phyloP scores from a whole-genome alignment of 2,329 filamentous ascomycete genomes.

The Penicillium crustosum region DNA sequence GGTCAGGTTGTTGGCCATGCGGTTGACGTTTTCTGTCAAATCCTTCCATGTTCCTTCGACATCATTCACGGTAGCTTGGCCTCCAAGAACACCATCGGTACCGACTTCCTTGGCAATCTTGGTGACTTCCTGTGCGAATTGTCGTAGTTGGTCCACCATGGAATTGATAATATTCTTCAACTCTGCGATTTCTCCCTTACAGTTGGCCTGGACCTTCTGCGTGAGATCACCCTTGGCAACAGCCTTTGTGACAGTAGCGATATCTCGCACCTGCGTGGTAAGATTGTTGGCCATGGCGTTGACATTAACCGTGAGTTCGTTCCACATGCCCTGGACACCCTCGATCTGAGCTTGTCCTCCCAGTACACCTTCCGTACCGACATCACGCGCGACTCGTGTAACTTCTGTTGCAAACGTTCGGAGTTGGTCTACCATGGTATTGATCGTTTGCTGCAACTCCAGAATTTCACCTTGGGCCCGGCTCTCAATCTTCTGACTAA shows the following conservation, averaged over 20 bases:
- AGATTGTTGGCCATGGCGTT: conserved; percentile 87
- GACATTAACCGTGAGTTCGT: conserved; percentile 80
- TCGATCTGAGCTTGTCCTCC: conserved; percentile 81
- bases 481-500: conserved; percentile 81
- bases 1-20: conserved; percentile 97
- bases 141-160: conserved; percentile 97
- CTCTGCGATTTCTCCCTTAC: conserved; percentile 86
- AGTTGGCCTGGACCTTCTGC: conserved; percentile 92
- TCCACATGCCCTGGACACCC: conserved; percentile 85
- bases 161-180: conserved; percentile 98
- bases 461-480: conserved; percentile 79
- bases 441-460: conserved; percentile 81
- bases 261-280: conserved; percentile 89
- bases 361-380: conserved; percentile 79
- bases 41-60: conserved; percentile 98
- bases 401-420: conserved; percentile 82
- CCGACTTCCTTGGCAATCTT: conserved; percentile 95
- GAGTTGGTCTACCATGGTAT: conserved; percentile 85
- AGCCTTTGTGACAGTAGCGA: conserved; percentile 73
- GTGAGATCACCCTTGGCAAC: conserved; percentile 84
- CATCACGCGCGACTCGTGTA: conserved; percentile 77
- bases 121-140: conserved; percentile 95
- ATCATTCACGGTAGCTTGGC: conserved; percentile 92
- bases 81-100: conserved; percentile 89
- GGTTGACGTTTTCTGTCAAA: conserved; percentile 92